phyloP scores from a whole-genome alignment of 2,329 filamentous ascomycete genomes.

The Beauveria rudraprayagi region DNA sequence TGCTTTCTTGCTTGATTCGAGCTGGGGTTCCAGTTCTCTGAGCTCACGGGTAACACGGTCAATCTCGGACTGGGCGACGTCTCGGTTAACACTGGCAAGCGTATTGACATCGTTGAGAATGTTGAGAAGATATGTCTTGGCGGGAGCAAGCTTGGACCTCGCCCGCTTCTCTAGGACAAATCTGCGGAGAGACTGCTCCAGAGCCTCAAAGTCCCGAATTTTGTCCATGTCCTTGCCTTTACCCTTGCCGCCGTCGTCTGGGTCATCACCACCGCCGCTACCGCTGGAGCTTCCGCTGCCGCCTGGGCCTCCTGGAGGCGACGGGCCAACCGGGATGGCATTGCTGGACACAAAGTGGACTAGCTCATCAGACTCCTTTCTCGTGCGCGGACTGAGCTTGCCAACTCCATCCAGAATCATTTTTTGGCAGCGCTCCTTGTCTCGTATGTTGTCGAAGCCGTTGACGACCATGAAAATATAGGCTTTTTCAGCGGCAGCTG shows the following conservation, averaged over 20 bases:
- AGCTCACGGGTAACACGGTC: conserved; percentile 76
- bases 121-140: conserved; percentile 91
- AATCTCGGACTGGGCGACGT: conserved; percentile 78
- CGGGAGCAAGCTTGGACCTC: conserved; percentile 88
- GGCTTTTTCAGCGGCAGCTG: conserved; percentile 90
- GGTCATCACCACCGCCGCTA: conserved; percentile 49
- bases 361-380: conserved; percentile 84
- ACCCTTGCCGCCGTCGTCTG: conserved; percentile 54
- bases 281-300: conserved; percentile 46
- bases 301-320: conserved; percentile 46
- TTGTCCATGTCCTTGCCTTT: conserved; percentile 88
- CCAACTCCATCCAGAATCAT: conserved; percentile 87
- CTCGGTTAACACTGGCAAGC: conserved; percentile 77
- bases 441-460: conserved; percentile 86
- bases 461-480: conserved; percentile 99
- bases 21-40: conserved; percentile 71
- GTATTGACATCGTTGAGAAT: conserved; percentile 80
- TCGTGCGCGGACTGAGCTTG: conserved; percentile 81
- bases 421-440: conserved; percentile 84
- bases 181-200: conserved; percentile 80
- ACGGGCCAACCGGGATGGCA: conserved; percentile 68
- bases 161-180: conserved; percentile 96
- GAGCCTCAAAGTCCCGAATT: conserved; percentile 76
- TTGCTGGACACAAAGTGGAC: conserved; percentile 99
- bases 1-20: conserved; percentile 76